A percentile compares a stretch with the other conserved stretches of the same genome.
These are phyloP conservation scores for Ustanciosporium gigantosporum DNA, from an alignment of 1,284 basidiomycete species.

Conservation along the genomic window DNA sequence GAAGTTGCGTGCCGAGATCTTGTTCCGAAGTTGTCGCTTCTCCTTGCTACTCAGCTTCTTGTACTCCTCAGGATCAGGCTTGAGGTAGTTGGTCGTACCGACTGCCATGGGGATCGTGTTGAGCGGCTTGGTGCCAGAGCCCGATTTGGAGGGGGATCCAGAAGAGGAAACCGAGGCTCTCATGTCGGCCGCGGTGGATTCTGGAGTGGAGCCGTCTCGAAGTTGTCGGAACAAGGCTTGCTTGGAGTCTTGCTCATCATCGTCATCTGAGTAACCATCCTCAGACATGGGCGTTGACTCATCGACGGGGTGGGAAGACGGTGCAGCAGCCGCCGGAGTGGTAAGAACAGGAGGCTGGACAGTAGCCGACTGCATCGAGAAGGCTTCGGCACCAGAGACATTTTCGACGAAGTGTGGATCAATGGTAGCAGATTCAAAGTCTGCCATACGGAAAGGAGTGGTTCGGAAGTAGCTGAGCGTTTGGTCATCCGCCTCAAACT, in stretches of 20 bases:
- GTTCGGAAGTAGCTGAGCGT: slow-evolving; percentile 29
- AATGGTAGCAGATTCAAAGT: slow-evolving; percentile 28
- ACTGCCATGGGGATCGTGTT: slow-evolving; percentile 28
- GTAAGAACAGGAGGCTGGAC: slow-evolving; percentile 8
- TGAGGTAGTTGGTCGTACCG: slow-evolving; percentile 43
- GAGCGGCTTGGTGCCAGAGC: slow-evolving; percentile 19
- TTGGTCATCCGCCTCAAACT: slow-evolving; percentile 22
- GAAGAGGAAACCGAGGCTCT: neutral
- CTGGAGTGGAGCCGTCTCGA: neutral
- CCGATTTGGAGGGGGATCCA: slow-evolving; percentile 11
- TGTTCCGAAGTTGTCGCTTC: slow-evolving; percentile 92
- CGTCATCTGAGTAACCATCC: slow-evolving; percentile 33
- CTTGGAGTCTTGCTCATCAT: slow-evolving; percentile 23
- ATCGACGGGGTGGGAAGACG: slow-evolving; percentile 3
- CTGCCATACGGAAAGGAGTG: slow-evolving; percentile 29
- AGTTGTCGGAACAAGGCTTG: slow-evolving; percentile 3
- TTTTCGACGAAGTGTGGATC: slow-evolving; percentile 38
- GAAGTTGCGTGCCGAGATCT: slow-evolving; percentile 94
- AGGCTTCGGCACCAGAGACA: slow-evolving; percentile 1
- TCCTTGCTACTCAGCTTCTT: slow-evolving; percentile 93
- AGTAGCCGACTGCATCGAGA: slow-evolving; percentile 3
- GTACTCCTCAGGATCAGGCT: slow-evolving; percentile 85
- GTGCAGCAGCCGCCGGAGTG: slow-evolving; percentile 1
- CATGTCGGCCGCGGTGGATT: too few species aligned
- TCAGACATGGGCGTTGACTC: slow-evolving; percentile 32